A percentile compares a stretch with the other conserved stretches of the same genome.
Conservation (phyloP, 1,284 basidiomycete species). For the Apiotrichum laibachii region DNA sequence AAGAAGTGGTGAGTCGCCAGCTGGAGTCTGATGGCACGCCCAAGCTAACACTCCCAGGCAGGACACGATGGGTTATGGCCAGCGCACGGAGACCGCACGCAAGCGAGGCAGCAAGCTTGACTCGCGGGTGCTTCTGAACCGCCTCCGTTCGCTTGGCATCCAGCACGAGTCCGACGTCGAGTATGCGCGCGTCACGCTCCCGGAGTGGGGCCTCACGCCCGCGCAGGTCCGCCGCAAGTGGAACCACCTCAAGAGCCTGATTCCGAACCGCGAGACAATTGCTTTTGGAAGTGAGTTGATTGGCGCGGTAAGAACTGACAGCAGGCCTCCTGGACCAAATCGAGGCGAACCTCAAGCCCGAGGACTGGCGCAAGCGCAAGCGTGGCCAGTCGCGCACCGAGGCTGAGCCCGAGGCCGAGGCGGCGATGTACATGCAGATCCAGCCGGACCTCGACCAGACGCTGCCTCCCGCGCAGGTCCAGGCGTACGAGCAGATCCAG, state of each 20-base stretch:
- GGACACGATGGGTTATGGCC: constrained; percentile 9
- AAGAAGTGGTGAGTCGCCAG: constrained; percentile 7
- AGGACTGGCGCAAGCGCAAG: constrained; percentile 4
- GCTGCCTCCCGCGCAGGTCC: too few species aligned
- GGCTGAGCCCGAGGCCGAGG: background rate
- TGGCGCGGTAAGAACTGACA: background rate
- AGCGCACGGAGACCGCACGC: constrained; percentile 1
- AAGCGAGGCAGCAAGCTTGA: constrained; percentile 10
- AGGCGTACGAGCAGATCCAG: too few species aligned
- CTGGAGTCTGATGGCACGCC: background rate
- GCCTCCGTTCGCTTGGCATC: constrained; percentile 15
- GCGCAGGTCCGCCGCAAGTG: constrained; percentile 13
- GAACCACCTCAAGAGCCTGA: constrained; percentile 7
- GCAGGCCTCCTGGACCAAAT: constrained; percentile 14
- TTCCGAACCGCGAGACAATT: constrained; percentile 7
- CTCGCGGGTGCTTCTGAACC: constrained; percentile 8
- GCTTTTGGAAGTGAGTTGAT: constrained; percentile 8
- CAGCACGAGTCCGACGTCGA: constrained; percentile 17
- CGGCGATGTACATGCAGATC: too few species aligned
- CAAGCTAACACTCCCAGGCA: constrained; percentile 5
- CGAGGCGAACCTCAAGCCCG: constrained; percentile 4
- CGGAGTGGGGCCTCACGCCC: constrained; percentile 14
- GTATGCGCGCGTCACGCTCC: constrained; percentile 9
- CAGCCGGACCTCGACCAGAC: too few species aligned
- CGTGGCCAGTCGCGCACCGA: background rate